A percentile compares a stretch with the other conserved stretches of the same genome.
Conservation (phyloP, 106 monocot genomes). For the Dioscorea dumetorum region DNA sequence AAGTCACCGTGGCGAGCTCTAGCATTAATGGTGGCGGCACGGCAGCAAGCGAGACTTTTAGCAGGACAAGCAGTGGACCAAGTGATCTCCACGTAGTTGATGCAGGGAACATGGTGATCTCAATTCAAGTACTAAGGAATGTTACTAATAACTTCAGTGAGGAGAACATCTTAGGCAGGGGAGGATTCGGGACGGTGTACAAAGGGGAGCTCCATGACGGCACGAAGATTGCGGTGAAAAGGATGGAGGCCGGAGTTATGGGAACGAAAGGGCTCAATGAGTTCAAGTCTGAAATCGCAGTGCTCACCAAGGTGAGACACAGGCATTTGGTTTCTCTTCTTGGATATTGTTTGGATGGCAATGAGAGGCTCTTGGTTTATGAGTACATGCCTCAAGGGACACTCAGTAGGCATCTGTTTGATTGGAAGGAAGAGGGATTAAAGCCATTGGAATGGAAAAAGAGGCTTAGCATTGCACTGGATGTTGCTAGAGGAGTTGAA, state of each 20-base stretch:
- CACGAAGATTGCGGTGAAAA: constrained; percentile 49
- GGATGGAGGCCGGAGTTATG: constrained; percentile 40
- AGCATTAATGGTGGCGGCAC: constrained; percentile 13
- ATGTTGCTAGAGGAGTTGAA: constrained; percentile 53
- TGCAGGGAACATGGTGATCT: constrained; percentile 39
- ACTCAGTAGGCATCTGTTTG: constrained; percentile 33
- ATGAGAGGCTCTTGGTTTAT: constrained; percentile 55
- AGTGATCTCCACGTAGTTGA: constrained; percentile 29
- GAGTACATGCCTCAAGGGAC: constrained; percentile 63
- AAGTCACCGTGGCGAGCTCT: constrained; percentile 38
- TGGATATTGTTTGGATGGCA: constrained; percentile 47
- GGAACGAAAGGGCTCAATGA: constrained; percentile 42
- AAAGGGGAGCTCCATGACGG: constrained; percentile 52
- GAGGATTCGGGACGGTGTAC: constrained; percentile 55
- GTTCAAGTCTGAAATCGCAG: constrained; percentile 47
- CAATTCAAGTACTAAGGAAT: constrained; percentile 43
- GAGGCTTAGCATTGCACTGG: constrained; percentile 43
- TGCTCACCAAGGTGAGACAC: constrained; percentile 42
- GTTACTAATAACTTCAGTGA: constrained; percentile 44
- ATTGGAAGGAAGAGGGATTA: constrained; percentile 18
- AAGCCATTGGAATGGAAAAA: constrained; percentile 49
- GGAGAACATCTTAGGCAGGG: constrained; percentile 40
- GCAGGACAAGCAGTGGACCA: constrained; percentile 24
- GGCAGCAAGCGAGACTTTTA: constrained; percentile 20
- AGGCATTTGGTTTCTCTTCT: constrained; percentile 44